Percentiles rank a stretch among this genome's conserved stretches.
These are phyloP conservation scores for Naumovozyma castellii DNA, from an alignment of 805 yeast genomes.

Conservation along the genomic window DNA sequence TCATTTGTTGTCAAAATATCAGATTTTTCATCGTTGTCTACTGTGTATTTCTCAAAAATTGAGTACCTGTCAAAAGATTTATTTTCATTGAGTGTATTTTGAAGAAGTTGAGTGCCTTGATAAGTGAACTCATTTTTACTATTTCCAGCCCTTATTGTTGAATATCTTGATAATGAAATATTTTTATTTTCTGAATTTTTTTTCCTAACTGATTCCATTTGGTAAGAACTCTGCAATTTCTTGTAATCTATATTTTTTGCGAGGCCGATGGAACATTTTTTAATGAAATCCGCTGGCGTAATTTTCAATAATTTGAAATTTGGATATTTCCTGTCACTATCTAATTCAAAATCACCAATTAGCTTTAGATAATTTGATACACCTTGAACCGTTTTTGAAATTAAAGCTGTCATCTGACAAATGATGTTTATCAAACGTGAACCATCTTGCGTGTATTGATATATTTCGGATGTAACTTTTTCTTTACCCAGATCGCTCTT, in stretches of 20 bases:
- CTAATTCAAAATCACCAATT: slow-evolving; percentile 59
- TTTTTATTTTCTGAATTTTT: slow-evolving; percentile 1
- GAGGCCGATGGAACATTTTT: slow-evolving; percentile 51
- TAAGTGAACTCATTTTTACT: slow-evolving; percentile 2
- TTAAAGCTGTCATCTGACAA: slow-evolving; percentile 49
- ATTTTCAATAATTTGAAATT: slow-evolving; percentile 51
- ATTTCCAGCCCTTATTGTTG: slow-evolving; percentile 8
- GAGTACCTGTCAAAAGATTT: slow-evolving; percentile 31
- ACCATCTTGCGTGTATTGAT: slow-evolving; percentile 39
- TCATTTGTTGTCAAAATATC: slow-evolving; percentile 13
- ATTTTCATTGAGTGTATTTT: slow-evolving; percentile 24
- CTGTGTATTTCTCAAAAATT: slow-evolving; percentile 29
- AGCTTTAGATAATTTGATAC: slow-evolving; percentile 43
- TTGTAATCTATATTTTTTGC: slow-evolving; percentile 33
- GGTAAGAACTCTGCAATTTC: slow-evolving; percentile 8
- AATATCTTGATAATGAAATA: slow-evolving; percentile 23
- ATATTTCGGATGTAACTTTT: slow-evolving; percentile 13
- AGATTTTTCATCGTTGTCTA: slow-evolving; percentile 15
- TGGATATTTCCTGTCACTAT: slow-evolving; percentile 52
- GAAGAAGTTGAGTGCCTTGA: slow-evolving; percentile 3
- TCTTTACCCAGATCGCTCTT: slow-evolving; percentile 2
- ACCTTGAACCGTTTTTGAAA: slow-evolving; percentile 39
- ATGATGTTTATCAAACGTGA: slow-evolving; percentile 51
- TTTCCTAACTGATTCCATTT: not conserved
- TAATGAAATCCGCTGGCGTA: slow-evolving; percentile 51